Percentiles rank a stretch among this genome's conserved stretches.
phyloP scores from a whole-genome alignment of 768 basidiomycete genomes.

The Pleurotus giganteus region DNA sequence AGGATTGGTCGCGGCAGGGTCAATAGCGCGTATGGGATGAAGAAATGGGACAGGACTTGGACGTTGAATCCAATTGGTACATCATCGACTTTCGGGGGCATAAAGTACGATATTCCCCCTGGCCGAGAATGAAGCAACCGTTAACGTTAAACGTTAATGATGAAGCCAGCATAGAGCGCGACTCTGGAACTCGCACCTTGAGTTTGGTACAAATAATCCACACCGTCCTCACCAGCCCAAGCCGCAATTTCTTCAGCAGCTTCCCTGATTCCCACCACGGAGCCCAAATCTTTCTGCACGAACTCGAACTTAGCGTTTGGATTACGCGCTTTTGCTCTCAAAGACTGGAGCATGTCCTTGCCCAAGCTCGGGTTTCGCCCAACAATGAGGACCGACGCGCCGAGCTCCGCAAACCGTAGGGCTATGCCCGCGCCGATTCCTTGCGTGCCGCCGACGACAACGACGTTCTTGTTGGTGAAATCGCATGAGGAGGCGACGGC shows the following conservation, averaged over 20 bases:
- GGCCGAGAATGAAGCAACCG: no score
- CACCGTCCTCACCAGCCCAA: constrained; percentile 7
- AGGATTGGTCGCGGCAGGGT: background rate
- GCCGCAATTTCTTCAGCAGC: constrained; percentile 1
- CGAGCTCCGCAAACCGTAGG: constrained; percentile 1
- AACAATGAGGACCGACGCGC: background rate
- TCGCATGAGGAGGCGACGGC: background rate
- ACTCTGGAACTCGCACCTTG: background rate
- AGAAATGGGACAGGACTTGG: constrained; percentile 2
- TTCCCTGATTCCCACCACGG: background rate
- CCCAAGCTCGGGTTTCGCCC: background rate
- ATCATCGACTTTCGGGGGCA: background rate
- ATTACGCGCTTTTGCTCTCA: background rate
- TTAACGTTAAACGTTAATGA: background rate
- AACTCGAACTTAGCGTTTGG: background rate
- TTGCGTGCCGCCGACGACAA: constrained; percentile 3
- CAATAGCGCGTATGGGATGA: background rate
- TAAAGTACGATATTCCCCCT: background rate
- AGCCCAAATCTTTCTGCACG: constrained; percentile 3
- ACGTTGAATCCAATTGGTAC: background rate
- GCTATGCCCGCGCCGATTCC: constrained; percentile 5
- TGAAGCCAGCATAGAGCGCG: background rate
- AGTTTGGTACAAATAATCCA: background rate
- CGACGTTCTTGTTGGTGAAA: background rate
- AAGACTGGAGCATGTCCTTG: background rate